Percentiles rank a stretch among this genome's conserved stretches.
Evolutionary conservation across 768 basidiomycete genomes (phyloP).

Genomic region (Baorangia bicolor): DNA sequence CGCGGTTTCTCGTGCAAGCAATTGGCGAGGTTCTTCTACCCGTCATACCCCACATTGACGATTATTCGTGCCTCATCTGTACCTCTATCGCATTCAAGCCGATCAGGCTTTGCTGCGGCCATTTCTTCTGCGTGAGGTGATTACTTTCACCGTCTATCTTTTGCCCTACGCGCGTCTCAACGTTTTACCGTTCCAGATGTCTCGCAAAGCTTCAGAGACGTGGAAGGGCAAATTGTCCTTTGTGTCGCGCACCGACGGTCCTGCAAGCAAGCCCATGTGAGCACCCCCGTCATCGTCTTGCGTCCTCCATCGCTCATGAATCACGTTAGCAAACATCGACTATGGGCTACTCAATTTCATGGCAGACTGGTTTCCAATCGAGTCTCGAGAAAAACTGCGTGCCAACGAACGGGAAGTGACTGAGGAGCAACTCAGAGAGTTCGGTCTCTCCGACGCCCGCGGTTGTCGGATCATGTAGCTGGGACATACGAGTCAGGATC

Average conservation of each 20-base stretch:
- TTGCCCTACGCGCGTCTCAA: not conserved
- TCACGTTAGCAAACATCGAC: constrained; percentile 66
- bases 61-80: constrained; percentile 88
- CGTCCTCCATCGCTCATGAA: not conserved
- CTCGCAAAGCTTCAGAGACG: constrained; percentile 91
- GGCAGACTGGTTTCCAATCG: constrained; percentile 89
- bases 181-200: constrained; percentile 41
- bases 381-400: constrained; percentile 70
- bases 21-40: constrained; percentile 82
- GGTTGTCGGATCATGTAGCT: constrained; percentile 44
- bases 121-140: constrained; percentile 74
- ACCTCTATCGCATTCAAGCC: constrained; percentile 92
- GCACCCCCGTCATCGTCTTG: constrained; percentile 27
- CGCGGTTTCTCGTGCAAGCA: constrained; percentile 73
- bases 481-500: no score
- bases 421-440: constrained; percentile 62
- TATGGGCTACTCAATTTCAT: constrained; percentile 82
- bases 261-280: constrained; percentile 72
- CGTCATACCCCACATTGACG: constrained; percentile 74
- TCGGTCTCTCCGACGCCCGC: constrained; percentile 46
- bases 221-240: constrained; percentile 72
- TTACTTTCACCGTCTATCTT: not conserved
- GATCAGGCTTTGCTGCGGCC: constrained; percentile 75
- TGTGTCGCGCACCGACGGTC: constrained; percentile 80
- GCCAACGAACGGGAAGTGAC: constrained; percentile 75